phyloP scores from a whole-genome alignment of 768 basidiomycete species.

The Termitomyces sp. region DNA sequence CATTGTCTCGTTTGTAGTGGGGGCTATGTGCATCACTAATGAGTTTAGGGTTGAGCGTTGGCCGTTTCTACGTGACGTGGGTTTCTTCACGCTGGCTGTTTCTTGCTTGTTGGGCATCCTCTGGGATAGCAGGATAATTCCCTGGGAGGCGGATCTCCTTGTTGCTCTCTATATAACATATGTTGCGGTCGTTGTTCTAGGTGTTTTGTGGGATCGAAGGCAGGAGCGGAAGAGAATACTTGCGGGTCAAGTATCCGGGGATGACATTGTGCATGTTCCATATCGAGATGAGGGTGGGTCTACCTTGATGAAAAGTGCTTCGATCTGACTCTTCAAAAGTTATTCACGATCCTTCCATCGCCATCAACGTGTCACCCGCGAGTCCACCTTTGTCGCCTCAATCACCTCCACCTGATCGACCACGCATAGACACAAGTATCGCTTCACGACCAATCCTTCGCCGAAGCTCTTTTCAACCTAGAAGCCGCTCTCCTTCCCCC shows the following conservation, averaged over 20 bases:
- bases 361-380: slow-evolving; percentile 24
- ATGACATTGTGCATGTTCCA: slow-evolving; percentile 41
- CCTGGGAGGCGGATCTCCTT: slow-evolving; percentile 72
- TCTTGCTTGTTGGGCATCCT: slow-evolving; percentile 72
- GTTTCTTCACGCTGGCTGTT: slow-evolving; percentile 89
- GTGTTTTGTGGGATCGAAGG: slow-evolving; percentile 72
- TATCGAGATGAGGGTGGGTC: slow-evolving; percentile 64
- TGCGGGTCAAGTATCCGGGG: slow-evolving; percentile 56
- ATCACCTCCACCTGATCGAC: neutral
- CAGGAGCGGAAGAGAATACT: slow-evolving; percentile 47
- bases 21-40: slow-evolving; percentile 96
- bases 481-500: slow-evolving; percentile 48
- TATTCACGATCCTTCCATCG: slow-evolving; percentile 10
- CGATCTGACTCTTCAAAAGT: slow-evolving; percentile 4
- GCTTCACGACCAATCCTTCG: slow-evolving; percentile 22
- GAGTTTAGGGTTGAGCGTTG: slow-evolving; percentile 81
- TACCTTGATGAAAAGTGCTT: neutral
- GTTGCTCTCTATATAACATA: slow-evolving; percentile 75
- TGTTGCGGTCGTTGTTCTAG: slow-evolving; percentile 69
- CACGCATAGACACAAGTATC: slow-evolving; percentile 6
- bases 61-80: slow-evolving; percentile 90
- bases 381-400: slow-evolving; percentile 12
- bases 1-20: slow-evolving; percentile 94
- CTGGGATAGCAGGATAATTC: slow-evolving; percentile 66
- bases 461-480: slow-evolving; percentile 36